phyloP scores from a whole-genome alignment of 2,329 filamentous ascomycete species.

The Emergomyces orientalis region DNA sequence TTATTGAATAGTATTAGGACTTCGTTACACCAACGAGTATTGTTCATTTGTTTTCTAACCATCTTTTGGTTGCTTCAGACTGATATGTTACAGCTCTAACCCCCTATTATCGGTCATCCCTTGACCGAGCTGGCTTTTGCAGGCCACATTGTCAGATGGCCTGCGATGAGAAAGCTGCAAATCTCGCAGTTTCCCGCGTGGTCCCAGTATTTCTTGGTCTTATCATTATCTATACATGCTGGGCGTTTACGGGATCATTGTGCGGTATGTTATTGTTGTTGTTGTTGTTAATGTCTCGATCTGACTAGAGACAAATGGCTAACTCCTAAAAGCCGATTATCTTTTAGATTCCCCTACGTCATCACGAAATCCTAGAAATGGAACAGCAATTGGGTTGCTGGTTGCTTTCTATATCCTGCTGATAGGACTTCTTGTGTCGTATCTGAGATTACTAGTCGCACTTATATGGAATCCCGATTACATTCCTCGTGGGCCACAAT shows the following conservation, averaged over 20 bases:
- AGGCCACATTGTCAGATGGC: conserved; percentile 23
- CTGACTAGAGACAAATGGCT: background rate
- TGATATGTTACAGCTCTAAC: conserved; percentile 2
- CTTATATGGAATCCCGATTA: conserved; percentile 65
- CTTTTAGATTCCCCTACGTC: conserved; percentile 47
- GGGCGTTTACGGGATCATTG: conserved; percentile 57
- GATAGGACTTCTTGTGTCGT: conserved; percentile 55
- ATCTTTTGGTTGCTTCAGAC: background rate
- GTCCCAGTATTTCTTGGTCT: conserved; percentile 62
- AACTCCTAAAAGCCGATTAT: conserved; percentile 53
- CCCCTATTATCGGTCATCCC: background rate
- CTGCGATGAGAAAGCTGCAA: conserved; percentile 38
- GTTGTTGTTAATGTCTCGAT: background rate
- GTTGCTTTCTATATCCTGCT: conserved; percentile 65
- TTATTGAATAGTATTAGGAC: background rate
- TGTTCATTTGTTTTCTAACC: background rate
- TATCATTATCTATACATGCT: conserved; percentile 60
- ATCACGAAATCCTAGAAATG: conserved; percentile 34
- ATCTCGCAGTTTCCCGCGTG: conserved; percentile 52
- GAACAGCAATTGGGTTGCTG: conserved; percentile 59
- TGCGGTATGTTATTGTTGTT: conserved; percentile 49
- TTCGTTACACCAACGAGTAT: background rate
- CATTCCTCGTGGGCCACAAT: conserved; percentile 52
- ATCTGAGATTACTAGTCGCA: conserved; percentile 59
- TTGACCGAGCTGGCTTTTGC: background rate